Percentiles rank a stretch among this genome's conserved stretches.
Evolutionary conservation across 306 rosid species (phyloP).

Genomic region (Vigna trinervia): DNA sequence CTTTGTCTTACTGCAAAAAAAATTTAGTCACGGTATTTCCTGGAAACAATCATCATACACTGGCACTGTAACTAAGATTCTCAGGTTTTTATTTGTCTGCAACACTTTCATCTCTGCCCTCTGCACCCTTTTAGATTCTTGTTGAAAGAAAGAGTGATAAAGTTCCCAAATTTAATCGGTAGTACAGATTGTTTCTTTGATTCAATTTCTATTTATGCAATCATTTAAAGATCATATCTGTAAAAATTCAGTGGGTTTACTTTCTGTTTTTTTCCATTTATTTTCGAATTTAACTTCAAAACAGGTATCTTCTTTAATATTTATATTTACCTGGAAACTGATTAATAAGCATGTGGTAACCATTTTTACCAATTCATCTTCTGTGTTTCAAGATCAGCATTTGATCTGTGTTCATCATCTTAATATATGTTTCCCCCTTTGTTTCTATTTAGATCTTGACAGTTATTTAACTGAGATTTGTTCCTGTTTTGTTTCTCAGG

Average conservation of each 20-base stretch:
- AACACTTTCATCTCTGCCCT: background rate
- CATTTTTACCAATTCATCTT: constrained; percentile 1
- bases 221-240: constrained; percentile 24
- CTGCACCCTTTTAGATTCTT: background rate
- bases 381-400: constrained; percentile 11
- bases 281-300: background rate
- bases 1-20: background rate
- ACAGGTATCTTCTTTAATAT: too few relatives aligned
- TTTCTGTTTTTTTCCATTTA: background rate
- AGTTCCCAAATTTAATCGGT: background rate
- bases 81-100: background rate
- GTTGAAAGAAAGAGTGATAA: background rate
- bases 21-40: background rate
- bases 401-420: constrained; percentile 32
- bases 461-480: constrained; percentile 25
- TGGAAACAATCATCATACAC: constrained; percentile 18
- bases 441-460: background rate
- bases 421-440: background rate
- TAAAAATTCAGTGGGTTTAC: constrained; percentile 3
- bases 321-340: too few relatives aligned
- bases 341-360: background rate
- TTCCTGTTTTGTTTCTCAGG: constrained; percentile 40
- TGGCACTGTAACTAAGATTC: background rate
- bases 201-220: constrained; percentile 3
- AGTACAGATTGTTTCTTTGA: constrained; percentile 11